Evolutionary conservation across 1,139 yeast species (phyloP).

Genomic region (Debaryomyces fabryi): DNA sequence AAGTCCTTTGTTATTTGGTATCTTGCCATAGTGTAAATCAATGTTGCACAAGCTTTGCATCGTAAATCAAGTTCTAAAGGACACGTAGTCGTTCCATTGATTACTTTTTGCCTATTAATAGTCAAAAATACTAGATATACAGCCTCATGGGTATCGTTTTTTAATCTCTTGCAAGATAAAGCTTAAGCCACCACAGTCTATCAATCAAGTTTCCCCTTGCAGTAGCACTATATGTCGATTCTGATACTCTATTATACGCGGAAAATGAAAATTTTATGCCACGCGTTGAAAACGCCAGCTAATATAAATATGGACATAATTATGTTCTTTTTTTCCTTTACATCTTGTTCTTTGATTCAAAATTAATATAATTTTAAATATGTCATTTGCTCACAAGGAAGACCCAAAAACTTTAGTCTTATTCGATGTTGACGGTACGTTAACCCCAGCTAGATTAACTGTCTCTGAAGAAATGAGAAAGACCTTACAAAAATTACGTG

Average conservation of each 20-base stretch:
- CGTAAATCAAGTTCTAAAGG: not conserved
- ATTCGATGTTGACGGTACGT: constrained; percentile 97
- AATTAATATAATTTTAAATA: constrained; percentile 16
- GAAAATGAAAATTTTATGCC: constrained; percentile 5
- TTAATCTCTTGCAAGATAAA: not conserved
- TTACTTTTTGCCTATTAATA: not conserved
- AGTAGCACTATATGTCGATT: not conserved
- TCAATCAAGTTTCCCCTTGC: not conserved
- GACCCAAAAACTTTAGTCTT: constrained; percentile 69
- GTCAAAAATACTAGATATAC: not conserved
- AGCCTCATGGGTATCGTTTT: not conserved
- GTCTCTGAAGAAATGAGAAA: constrained; percentile 80
- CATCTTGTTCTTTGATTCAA: not conserved
- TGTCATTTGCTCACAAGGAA: constrained; percentile 59
- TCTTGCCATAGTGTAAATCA: not conserved
- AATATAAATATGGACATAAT: constrained; percentile 4
- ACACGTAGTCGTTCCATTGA: not conserved
- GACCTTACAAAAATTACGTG: constrained; percentile 72
- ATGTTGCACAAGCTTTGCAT: not conserved
- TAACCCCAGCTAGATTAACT: constrained; percentile 92
- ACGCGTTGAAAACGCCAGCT: constrained; percentile 1
- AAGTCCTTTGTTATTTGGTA: not conserved
- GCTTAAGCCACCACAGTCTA: not conserved
- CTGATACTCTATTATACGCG: not conserved
- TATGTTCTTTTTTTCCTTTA: not conserved